Conservation (phyloP, 2,329 filamentous ascomycete genomes). For the Nannizziopsis arthrosporioides region DNA sequence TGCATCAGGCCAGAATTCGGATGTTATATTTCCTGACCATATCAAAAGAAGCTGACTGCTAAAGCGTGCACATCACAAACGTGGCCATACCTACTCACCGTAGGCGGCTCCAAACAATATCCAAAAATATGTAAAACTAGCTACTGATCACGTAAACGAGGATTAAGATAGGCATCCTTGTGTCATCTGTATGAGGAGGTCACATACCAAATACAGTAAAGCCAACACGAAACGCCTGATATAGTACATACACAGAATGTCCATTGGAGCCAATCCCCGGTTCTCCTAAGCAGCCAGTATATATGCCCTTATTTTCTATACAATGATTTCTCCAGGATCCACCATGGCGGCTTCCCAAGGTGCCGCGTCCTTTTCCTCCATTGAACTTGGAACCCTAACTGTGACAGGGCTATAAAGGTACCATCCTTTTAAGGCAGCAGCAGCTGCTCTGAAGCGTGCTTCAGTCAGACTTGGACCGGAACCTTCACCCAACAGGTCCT, state of each 20-base stretch:
- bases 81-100: no score
- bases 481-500: constrained; percentile 87
- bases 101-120: no score
- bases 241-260: constrained; percentile 17
- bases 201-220: not conserved
- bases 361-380: constrained; percentile 48
- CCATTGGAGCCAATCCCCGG: constrained; percentile 16
- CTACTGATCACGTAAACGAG: no score
- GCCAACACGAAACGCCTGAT: constrained; percentile 11
- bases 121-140: no score
- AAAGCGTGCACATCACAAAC: no score
- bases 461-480: constrained; percentile 64
- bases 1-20: no score
- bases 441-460: constrained; percentile 66
- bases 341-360: constrained; percentile 58
- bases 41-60: no score
- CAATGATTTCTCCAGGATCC: constrained; percentile 59
- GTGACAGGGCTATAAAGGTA: constrained; percentile 79
- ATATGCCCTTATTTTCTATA: constrained; percentile 23
- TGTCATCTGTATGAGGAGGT: not conserved
- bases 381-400: constrained; percentile 58
- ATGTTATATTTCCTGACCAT: no score
- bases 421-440: constrained; percentile 82
- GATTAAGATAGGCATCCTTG: not conserved
- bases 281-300: constrained; percentile 15